Evolutionary conservation across 495 filamentous ascomycete genomes (phyloP).

Genomic region (Lichina pygmaea): DNA sequence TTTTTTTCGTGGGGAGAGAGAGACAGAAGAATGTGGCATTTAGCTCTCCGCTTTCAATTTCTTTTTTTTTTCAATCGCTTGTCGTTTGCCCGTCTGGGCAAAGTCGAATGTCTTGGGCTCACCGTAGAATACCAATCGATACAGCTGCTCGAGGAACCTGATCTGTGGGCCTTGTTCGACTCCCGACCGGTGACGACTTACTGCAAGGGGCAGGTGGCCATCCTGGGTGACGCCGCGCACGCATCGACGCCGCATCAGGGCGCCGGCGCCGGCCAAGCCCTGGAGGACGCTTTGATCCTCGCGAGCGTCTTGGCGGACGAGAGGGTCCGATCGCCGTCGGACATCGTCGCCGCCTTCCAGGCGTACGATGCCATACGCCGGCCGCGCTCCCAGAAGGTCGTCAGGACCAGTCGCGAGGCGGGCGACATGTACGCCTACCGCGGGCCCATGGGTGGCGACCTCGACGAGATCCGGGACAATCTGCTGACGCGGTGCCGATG

Average conservation of each 20-base stretch:
- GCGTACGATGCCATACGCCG: slow-evolving; percentile 11
- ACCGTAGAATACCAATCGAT: neutral
- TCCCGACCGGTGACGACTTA: neutral
- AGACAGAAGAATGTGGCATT: neutral
- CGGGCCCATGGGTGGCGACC: slow-evolving; percentile 17
- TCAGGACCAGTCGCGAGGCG: slow-evolving; percentile 20
- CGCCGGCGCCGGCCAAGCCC: slow-evolving; percentile 1
- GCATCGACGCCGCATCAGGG: slow-evolving; percentile 2
- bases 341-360: slow-evolving; percentile 10
- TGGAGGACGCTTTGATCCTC: slow-evolving; percentile 1
- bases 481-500: slow-evolving; percentile 19
- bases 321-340: neutral
- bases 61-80: no score
- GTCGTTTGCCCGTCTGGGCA: no score
- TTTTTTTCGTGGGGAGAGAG: neutral
- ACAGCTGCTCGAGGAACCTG: neutral
- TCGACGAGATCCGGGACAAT: slow-evolving; percentile 15
- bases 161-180: slow-evolving; percentile 3
- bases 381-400: slow-evolving; percentile 19
- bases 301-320: neutral
- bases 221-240: slow-evolving; percentile 3
- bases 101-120: no score
- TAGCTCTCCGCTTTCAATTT: no score
- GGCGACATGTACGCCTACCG: slow-evolving; percentile 16
- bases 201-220: neutral